These are phyloP conservation scores for Poa annua DNA, from an alignment of 176 grass and related monocot species.

Conservation along the genomic window DNA sequence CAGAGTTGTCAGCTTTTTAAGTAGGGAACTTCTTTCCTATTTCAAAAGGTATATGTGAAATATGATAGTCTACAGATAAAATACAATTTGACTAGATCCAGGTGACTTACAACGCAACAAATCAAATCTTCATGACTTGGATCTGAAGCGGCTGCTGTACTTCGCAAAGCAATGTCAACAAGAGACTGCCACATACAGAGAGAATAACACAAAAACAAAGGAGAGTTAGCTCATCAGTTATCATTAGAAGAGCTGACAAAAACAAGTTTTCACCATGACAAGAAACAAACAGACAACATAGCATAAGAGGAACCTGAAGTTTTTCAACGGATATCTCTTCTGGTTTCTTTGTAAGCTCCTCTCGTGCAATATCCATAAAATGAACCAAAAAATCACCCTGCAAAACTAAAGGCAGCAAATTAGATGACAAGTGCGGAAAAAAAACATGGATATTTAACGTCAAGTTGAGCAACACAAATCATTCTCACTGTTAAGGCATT, in stretches of 20 bases:
- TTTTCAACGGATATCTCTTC: slow-evolving; percentile 97
- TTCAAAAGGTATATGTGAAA: slow-evolving; percentile 41
- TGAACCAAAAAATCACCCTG: slow-evolving; percentile 99
- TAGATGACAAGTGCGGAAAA: slow-evolving; percentile 42
- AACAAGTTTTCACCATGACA: neutral
- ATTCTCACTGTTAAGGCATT: slow-evolving; percentile 23
- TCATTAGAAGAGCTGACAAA: slow-evolving; percentile 16
- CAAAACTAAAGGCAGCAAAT: slow-evolving; percentile 41
- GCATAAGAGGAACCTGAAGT: slow-evolving; percentile 70
- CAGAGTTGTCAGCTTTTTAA: slow-evolving; percentile 77
- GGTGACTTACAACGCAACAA: slow-evolving; percentile 81
- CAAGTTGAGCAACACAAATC: slow-evolving; percentile 27
- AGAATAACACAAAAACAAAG: slow-evolving; percentile 40
- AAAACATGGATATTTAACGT: slow-evolving; percentile 36
- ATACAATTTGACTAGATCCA: slow-evolving; percentile 30
- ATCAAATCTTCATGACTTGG: slow-evolving; percentile 92
- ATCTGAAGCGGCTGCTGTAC: slow-evolving; percentile 87
- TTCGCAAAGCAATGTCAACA: slow-evolving; percentile 90
- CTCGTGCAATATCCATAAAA: slow-evolving; percentile 99
- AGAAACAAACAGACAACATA: slow-evolving; percentile 32
- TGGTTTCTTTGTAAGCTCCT: slow-evolving; percentile 89
- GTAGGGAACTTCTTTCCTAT: slow-evolving; percentile 88
- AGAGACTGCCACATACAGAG: slow-evolving; percentile 73
- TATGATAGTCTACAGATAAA: slow-evolving; percentile 29
- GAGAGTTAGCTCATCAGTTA: slow-evolving; percentile 23